Evolutionary conservation across 345 rosid species (phyloP), one percentile per base, ranked within the genome.

Genomic region (Pistacia integerrima): DNA sequence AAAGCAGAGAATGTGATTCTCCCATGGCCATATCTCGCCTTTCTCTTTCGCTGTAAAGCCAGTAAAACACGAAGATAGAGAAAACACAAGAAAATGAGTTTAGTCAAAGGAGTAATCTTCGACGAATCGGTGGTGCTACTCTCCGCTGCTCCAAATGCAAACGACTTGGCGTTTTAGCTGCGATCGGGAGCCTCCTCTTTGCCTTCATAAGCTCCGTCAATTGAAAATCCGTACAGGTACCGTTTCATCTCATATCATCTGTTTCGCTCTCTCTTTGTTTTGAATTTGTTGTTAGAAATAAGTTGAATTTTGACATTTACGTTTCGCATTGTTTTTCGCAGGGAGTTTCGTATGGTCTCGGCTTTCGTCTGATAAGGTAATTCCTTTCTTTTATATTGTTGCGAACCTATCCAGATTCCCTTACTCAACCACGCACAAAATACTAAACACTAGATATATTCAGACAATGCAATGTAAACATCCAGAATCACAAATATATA

Each of bases 301-400:
- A 66, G 12, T 18, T 9, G 9, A 56, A 35, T 35, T 30, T 44
- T 69, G 18, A 4, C 44, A 17, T 69, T 14, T 56, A 33, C 35
- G 51, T 25, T 25, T 25, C 25, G 25, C 25, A 25, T 25, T 25
- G 25, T 25, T 25, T 25, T 25, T 46, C 54, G 73, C 84, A 88
- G 97, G 93, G 88, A 61, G 83, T 91, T 76, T 85, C 87, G 38
- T 85, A 83, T 74, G 82, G 74, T 8, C 67, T 64, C 17, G 82
- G 73, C 82, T 89, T 76, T 64, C 90, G 5, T 62, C 76, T 51
- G 80, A 80, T 25, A 80, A 89, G 87, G 93, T 91, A 17, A 36
- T 41, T 41, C 49, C 22, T 49, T 46, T 5, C 57, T 57, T 51
- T 2, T 4, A 51, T 55, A 13, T 28, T 18, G 25, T 25, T 25